A percentile compares a stretch with the other conserved stretches of the same genome.
These are phyloP conservation scores for Oryza meridionalis DNA, from an alignment of 176 grass and related monocot species.

Conservation along the genomic window DNA sequence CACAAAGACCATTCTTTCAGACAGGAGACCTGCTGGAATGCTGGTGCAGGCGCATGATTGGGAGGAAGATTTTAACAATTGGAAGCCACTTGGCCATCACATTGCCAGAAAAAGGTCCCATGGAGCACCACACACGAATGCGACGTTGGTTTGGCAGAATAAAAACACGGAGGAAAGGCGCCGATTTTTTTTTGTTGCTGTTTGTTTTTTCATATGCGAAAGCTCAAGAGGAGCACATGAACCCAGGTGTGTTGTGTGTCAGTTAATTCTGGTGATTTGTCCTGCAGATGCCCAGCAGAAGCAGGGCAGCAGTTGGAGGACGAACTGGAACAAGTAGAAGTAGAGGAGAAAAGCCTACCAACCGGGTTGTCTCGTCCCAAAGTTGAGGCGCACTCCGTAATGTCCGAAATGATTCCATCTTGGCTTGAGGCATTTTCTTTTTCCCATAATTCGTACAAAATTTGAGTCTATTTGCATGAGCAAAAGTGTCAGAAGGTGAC, in stretches of 20 bases:
- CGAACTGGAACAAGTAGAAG: neutral
- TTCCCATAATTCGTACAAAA: neutral
- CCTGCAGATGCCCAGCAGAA: neutral
- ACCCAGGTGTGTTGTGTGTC: neutral
- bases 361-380: neutral
- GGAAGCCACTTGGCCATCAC: neutral
- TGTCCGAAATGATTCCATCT: neutral
- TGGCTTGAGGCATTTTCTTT: neutral
- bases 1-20: neutral
- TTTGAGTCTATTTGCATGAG: neutral
- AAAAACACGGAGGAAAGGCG: neutral
- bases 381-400: neutral
- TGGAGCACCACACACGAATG: neutral
- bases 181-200: neutral
- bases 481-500: neutral
- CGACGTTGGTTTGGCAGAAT: neutral
- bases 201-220: neutral
- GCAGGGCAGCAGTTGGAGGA: neutral
- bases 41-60: constrained; percentile 9
- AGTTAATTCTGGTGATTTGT: constrained; percentile 16
- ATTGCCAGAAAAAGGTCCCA: neutral
- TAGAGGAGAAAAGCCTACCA: neutral
- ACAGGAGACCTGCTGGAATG: constrained; percentile 7
- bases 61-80: neutral
- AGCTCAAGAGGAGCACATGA: neutral